Percentiles rank a stretch among this genome's conserved stretches.
phyloP scores from a whole-genome alignment of 2,329 filamentous ascomycete genomes.

The Alternaria gaisen region DNA sequence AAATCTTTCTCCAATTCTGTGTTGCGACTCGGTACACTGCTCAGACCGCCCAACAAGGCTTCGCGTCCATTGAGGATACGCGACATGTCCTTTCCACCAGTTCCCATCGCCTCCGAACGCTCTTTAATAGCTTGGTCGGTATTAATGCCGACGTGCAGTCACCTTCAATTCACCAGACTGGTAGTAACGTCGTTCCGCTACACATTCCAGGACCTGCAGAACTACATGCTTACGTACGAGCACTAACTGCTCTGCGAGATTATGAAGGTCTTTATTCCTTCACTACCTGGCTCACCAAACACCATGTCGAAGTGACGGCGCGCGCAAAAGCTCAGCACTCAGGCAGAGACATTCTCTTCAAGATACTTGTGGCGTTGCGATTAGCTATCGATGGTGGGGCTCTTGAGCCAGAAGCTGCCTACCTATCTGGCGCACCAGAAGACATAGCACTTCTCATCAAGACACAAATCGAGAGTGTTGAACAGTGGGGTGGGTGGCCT shows the following conservation, averaged over 20 bases:
- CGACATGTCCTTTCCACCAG: slow-evolving; percentile 26
- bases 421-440: slow-evolving; percentile 29
- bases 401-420: slow-evolving; percentile 1
- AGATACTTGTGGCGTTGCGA: slow-evolving; percentile 52
- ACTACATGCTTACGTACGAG: slow-evolving; percentile 69
- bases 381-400: slow-evolving; percentile 51
- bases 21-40: slow-evolving; percentile 41
- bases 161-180: not conserved
- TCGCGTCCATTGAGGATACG: slow-evolving; percentile 17
- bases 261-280: slow-evolving; percentile 65
- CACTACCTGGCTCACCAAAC: slow-evolving; percentile 64
- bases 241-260: slow-evolving; percentile 69
- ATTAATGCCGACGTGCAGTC: slow-evolving; percentile 24
- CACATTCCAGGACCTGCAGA: slow-evolving; percentile 58
- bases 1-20: slow-evolving; percentile 46
- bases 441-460: slow-evolving; percentile 46
- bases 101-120: slow-evolving; percentile 32
- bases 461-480: slow-evolving; percentile 46
- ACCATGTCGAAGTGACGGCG: slow-evolving; percentile 39
- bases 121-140: slow-evolving; percentile 40
- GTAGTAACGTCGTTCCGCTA: slow-evolving; percentile 42
- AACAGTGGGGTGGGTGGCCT: slow-evolving; percentile 57
- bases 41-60: slow-evolving; percentile 26
- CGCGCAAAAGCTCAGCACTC: slow-evolving; percentile 37
- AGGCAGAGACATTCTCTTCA: slow-evolving; percentile 40